Evolutionary conservation across 2,329 filamentous ascomycete species (phyloP).

Genomic region (Microdochium bolleyi): DNA sequence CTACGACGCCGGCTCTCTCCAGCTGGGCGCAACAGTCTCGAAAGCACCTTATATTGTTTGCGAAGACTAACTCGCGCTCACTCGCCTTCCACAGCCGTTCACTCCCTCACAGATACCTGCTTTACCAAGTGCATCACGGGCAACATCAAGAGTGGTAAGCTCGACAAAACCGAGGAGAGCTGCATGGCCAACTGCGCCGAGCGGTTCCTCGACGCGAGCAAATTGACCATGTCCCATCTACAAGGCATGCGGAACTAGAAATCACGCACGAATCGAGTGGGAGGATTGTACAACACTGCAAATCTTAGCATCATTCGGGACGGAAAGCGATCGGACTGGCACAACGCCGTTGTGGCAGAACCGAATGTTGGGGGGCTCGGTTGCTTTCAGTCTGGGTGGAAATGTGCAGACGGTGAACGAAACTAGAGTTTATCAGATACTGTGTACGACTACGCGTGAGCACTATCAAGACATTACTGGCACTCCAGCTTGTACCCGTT

Average conservation of each 20-base stretch:
- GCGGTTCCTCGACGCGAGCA: slow-evolving; percentile 83
- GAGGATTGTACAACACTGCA: slow-evolving; percentile 1
- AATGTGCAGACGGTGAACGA: not conserved
- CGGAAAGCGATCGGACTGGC: too few species aligned
- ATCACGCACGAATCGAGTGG: not conserved
- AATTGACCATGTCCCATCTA: slow-evolving; percentile 78
- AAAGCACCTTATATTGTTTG: not conserved
- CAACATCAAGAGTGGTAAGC: slow-evolving; percentile 59
- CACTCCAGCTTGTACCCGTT: too few species aligned
- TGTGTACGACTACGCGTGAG: too few species aligned
- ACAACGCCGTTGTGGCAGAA: too few species aligned
- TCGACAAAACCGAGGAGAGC: slow-evolving; percentile 71
- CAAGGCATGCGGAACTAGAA: slow-evolving; percentile 43
- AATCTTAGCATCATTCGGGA: too few species aligned
- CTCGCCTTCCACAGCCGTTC: slow-evolving; percentile 32
- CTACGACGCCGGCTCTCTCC: not conserved
- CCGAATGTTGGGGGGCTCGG: too few species aligned
- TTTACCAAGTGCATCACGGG: slow-evolving; percentile 89
- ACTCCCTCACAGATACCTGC: slow-evolving; percentile 64
- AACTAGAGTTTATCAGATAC: not conserved
- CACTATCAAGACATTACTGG: too few species aligned
- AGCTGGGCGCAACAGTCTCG: too few species aligned
- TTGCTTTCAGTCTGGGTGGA: too few species aligned
- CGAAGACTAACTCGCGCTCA: not conserved
- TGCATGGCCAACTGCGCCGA: slow-evolving; percentile 93